Conservation (phyloP, 495 filamentous ascomycete genomes). For the Corynascus novoguineensis region DNA sequence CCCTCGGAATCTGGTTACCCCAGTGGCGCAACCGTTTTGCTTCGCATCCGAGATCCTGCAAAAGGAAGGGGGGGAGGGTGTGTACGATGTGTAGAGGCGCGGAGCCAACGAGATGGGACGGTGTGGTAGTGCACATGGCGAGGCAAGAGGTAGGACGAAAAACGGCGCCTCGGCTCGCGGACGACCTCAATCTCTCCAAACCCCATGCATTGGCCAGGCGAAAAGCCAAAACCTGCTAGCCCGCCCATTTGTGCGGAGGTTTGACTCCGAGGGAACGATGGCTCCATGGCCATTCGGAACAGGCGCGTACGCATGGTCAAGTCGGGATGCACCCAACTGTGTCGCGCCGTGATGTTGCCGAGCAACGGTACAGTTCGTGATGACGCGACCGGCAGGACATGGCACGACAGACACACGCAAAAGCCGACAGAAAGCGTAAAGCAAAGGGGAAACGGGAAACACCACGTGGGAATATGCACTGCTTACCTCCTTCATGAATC, state of each 20-base stretch:
- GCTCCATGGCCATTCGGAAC: background rate
- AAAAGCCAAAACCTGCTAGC: background rate
- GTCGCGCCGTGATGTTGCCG: slow-evolving; percentile 10
- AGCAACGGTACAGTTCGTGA: background rate
- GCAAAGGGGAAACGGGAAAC: slow-evolving; percentile 3
- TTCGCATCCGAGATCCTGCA: slow-evolving; percentile 28
- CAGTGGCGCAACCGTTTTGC: slow-evolving; percentile 3
- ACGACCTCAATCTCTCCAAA: background rate
- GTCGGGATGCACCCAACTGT: slow-evolving; percentile 13
- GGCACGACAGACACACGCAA: slow-evolving; percentile 8
- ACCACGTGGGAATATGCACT: slow-evolving; percentile 11
- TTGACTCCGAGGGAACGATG: background rate
- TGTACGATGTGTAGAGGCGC: background rate
- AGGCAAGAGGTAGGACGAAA: background rate
- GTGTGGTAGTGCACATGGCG: background rate
- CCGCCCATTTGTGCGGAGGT: background rate
- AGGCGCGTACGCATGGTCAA: background rate
- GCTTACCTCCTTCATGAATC: slow-evolving; percentile 89
- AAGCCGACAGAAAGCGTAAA: slow-evolving; percentile 40
- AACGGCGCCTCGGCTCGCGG: background rate
- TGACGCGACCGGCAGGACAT: slow-evolving; percentile 1
- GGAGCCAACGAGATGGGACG: background rate
- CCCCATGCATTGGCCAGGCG: too few relatives aligned
- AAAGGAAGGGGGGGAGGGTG: too few relatives aligned
- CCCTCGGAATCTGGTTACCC: slow-evolving; percentile 10